phyloP scores from a whole-genome alignment of 1,139 yeast species.

The Scheffersomyces quercinus region DNA sequence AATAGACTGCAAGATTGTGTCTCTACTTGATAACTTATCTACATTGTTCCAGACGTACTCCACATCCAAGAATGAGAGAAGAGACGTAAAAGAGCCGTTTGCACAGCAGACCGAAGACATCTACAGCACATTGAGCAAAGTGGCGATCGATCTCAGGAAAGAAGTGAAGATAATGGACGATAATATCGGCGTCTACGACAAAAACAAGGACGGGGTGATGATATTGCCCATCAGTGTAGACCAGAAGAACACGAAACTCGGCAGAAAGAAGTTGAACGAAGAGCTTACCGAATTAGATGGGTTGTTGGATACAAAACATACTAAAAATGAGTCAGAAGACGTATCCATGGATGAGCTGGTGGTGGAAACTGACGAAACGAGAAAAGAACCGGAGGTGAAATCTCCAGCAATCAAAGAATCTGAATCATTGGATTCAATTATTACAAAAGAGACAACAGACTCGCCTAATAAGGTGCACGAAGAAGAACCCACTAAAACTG shows the following conservation, averaged over 20 bases:
- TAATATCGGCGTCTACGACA: conserved; percentile 49
- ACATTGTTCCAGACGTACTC: conserved; percentile 43
- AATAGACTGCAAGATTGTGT: conserved; percentile 46
- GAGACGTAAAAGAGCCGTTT: conserved; percentile 17
- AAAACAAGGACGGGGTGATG: conserved; percentile 49
- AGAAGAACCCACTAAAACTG: neutral
- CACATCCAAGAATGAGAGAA: conserved; percentile 14
- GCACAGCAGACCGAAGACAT: conserved; percentile 32
- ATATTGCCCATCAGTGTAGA: conserved; percentile 61
- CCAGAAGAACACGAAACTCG: conserved; percentile 61
- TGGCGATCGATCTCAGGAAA: conserved; percentile 51
- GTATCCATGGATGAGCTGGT: neutral
- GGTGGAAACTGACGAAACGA: neutral
- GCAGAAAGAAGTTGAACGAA: conserved; percentile 46
- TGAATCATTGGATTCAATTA: too few species aligned
- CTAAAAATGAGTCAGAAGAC: conserved; percentile 10
- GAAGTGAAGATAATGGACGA: conserved; percentile 62
- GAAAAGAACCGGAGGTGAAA: neutral
- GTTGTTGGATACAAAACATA: conserved; percentile 16
- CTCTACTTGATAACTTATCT: conserved; percentile 41
- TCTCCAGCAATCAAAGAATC: too few species aligned
- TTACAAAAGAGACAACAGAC: too few species aligned
- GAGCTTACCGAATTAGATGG: conserved; percentile 31
- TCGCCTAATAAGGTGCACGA: neutral
- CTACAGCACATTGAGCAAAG: conserved; percentile 34